Evolutionary conservation across 2,329 filamentous ascomycete genomes (phyloP).

Genomic region (Myriosclerotinia duriaeana): DNA sequence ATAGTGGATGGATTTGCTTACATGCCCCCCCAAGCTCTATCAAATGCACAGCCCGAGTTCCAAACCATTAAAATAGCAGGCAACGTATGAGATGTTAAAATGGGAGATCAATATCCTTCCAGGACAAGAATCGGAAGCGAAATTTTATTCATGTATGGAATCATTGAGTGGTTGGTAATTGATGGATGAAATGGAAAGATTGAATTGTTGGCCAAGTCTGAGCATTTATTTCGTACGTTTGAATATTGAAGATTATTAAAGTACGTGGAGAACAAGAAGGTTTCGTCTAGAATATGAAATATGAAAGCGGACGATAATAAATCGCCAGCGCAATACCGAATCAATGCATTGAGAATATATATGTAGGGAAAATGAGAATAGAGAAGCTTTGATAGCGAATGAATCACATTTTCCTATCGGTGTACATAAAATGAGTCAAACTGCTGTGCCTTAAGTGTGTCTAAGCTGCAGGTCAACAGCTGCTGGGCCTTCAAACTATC

Average conservation of each 20-base stretch:
- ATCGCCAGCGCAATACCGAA: background rate
- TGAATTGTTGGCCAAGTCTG: background rate
- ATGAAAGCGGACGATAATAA: no score
- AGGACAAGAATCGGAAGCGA: background rate
- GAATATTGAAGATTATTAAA: background rate
- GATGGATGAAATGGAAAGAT: background rate
- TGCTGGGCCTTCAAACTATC: background rate
- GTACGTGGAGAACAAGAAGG: background rate
- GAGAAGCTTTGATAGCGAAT: background rate
- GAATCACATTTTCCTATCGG: background rate
- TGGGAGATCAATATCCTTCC: background rate
- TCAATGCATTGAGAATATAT: background rate
- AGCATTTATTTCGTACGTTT: slow-evolving; percentile 2
- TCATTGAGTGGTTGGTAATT: background rate
- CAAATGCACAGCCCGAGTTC: background rate
- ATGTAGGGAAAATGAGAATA: background rate
- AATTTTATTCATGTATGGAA: background rate
- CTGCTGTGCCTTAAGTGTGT: background rate
- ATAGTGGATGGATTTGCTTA: background rate
- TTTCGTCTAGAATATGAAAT: background rate
- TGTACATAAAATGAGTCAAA: background rate
- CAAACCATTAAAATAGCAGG: background rate
- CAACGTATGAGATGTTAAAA: background rate
- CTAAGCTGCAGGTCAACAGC: no score
- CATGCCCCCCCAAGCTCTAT: background rate